Percentiles rank a stretch among this genome's conserved stretches.
Conservation (phyloP, 73 alveolate genomes). For the Symbiodinium pilosum region DNA sequence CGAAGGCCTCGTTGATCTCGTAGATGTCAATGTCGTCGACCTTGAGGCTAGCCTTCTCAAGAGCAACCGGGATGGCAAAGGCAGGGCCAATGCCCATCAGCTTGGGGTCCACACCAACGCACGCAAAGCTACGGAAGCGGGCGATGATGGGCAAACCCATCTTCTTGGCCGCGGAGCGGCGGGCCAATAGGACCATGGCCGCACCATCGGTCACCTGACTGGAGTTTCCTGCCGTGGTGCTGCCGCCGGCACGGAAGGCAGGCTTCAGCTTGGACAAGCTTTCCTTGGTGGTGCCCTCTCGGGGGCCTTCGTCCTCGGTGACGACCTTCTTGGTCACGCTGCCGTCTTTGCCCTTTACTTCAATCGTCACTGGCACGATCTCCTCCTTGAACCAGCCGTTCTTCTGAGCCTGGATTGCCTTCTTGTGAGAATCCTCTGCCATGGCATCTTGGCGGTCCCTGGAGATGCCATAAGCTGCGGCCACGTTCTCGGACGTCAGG, state of each 20-base stretch:
- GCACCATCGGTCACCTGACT: conserved; percentile 99
- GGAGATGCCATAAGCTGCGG: conserved; percentile 98
- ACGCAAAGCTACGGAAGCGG: conserved; percentile 97
- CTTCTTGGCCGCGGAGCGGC: conserved; percentile 98
- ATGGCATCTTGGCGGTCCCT: conserved; percentile 99
- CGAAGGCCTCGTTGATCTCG: conserved; percentile 99
- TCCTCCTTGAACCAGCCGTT: conserved; percentile 98
- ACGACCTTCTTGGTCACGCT: conserved; percentile 96
- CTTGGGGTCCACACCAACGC: conserved; percentile 99
- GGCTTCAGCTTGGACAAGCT: conserved; percentile 98
- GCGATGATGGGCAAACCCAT: conserved; percentile 98
- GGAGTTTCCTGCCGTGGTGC: conserved; percentile 99
- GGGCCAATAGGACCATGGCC: conserved; percentile 99
- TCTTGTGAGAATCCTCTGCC: conserved; percentile 98
- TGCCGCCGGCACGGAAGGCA: conserved; percentile 99
- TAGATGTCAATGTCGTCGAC: conserved; percentile 98
- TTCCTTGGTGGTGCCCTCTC: conserved; percentile 98
- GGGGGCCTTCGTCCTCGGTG: conserved; percentile 98
- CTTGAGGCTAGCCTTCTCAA: conserved; percentile 98
- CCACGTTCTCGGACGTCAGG: conserved; percentile 99
- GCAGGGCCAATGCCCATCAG: conserved; percentile 99
- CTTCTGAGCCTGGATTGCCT: conserved; percentile 98
- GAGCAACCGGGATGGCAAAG: conserved; percentile 99
- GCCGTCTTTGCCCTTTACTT: conserved; percentile 62
- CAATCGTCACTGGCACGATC: conserved; percentile 97